A percentile compares a stretch with the other conserved stretches of the same genome.
Evolutionary conservation across 768 basidiomycete species (phyloP).

Genomic region (Cystobasidium onofrii): DNA sequence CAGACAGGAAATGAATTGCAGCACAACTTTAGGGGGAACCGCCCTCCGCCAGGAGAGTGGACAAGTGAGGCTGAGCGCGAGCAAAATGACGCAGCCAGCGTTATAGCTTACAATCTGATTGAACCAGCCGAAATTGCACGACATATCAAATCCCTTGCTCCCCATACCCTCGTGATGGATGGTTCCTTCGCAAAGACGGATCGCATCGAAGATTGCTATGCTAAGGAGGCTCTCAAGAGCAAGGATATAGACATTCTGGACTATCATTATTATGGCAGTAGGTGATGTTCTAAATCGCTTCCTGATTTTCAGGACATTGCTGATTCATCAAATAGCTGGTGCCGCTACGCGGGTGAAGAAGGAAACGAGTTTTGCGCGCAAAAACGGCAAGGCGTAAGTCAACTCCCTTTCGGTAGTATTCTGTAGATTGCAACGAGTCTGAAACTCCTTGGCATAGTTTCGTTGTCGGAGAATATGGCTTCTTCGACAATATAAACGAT

Average conservation of each 20-base stretch:
- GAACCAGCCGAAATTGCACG: constrained; percentile 24
- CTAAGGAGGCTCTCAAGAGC: constrained; percentile 35
- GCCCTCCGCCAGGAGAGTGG: constrained; percentile 40
- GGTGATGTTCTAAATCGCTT: too few species aligned
- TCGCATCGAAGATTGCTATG: constrained; percentile 35
- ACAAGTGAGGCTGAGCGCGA: constrained; percentile 37
- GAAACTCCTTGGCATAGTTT: too few species aligned
- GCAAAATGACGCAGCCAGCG: too few species aligned
- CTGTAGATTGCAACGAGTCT: constrained; percentile 1
- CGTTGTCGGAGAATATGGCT: constrained; percentile 42
- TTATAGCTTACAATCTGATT: background rate
- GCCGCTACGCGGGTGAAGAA: constrained; percentile 38
- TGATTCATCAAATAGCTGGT: constrained; percentile 23
- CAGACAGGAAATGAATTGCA: constrained; percentile 43
- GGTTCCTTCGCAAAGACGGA: constrained; percentile 40
- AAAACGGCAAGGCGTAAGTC: constrained; percentile 39
- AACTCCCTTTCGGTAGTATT: background rate
- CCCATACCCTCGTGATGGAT: constrained; percentile 41
- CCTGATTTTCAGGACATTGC: too few species aligned
- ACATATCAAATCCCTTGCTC: constrained; percentile 41
- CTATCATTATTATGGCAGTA: constrained; percentile 33
- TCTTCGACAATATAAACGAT: constrained; percentile 34
- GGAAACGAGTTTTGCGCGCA: constrained; percentile 36
- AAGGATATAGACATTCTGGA: constrained; percentile 35
- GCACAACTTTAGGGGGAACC: constrained; percentile 26